Conservation (phyloP, 2,329 filamentous ascomycete species). For the Epichloe amarillans region DNA sequence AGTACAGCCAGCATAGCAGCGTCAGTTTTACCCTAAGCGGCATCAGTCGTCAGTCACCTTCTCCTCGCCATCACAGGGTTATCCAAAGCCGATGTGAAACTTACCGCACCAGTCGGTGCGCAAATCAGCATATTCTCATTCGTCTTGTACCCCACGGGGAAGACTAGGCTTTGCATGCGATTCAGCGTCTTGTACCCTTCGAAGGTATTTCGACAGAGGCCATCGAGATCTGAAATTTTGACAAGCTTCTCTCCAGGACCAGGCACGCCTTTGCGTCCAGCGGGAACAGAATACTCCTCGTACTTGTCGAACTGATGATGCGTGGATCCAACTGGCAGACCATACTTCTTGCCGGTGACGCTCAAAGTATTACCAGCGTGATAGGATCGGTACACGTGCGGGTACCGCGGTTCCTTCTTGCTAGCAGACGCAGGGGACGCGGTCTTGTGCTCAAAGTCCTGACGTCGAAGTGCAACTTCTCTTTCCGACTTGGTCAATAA, state of each 20-base stretch:
- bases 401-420: constrained; percentile 64
- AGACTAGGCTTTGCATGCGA: constrained; percentile 95
- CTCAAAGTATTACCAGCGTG: constrained; percentile 78
- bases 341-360: constrained; percentile 67
- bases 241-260: constrained; percentile 63
- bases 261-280: constrained; percentile 62
- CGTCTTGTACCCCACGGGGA: constrained; percentile 87
- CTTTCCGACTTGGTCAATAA: constrained; percentile 66
- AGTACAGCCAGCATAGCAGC: constrained; percentile 94
- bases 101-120: constrained; percentile 79
- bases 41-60: not conserved
- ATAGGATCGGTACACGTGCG: constrained; percentile 81
- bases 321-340: constrained; percentile 62
- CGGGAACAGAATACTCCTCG: constrained; percentile 80
- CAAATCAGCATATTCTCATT: constrained; percentile 99
- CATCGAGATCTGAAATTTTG: constrained; percentile 71
- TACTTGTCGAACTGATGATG: constrained; percentile 63
- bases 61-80: not conserved
- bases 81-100: constrained; percentile 15
- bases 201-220: constrained; percentile 81
- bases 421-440: constrained; percentile 57
- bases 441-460: constrained; percentile 75
- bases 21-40: constrained; percentile 73
- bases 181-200: constrained; percentile 88
- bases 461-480: constrained; percentile 60